A percentile compares a stretch with the other conserved stretches of the same genome.
These are phyloP conservation scores for Allium sativum DNA, from an alignment of 106 monocot genomes.

Conservation along the genomic window DNA sequence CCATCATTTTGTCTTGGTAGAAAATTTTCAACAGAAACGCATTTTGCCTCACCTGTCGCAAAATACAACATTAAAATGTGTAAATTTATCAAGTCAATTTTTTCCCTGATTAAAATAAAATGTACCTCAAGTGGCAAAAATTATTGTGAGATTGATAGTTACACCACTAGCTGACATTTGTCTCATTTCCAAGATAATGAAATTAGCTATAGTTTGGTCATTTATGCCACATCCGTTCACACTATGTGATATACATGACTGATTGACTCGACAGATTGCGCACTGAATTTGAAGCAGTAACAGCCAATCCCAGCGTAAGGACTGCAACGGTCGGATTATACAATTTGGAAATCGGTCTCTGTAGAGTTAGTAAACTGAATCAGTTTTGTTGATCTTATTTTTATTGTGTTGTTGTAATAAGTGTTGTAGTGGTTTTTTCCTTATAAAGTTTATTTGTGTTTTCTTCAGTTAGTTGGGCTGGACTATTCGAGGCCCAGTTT, in stretches of 20 bases:
- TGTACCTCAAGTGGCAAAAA: conserved; percentile 59
- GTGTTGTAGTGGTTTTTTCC: too few species aligned
- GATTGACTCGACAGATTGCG: conserved; percentile 47
- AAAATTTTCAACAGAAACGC: conserved; percentile 17
- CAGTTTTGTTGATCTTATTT: too few species aligned
- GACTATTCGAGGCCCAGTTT: too few species aligned
- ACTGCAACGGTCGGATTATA: too few species aligned
- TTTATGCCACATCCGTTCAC: conserved; percentile 56
- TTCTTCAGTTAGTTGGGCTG: too few species aligned
- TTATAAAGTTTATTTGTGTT: too few species aligned
- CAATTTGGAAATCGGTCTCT: too few species aligned
- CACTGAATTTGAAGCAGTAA: conserved; percentile 53
- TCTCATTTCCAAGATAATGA: conserved; percentile 72
- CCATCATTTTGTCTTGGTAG: conserved; percentile 10
- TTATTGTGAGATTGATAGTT: conserved; percentile 41
- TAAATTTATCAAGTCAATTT: not conserved
- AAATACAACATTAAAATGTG: not conserved
- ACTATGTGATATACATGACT: conserved; percentile 31
- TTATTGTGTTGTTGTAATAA: too few species aligned
- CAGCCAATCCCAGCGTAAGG: too few species aligned
- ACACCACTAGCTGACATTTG: conserved; percentile 41
- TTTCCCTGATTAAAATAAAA: too few species aligned
- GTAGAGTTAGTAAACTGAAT: too few species aligned
- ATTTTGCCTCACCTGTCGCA: conserved; percentile 24
- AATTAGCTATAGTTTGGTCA: conserved; percentile 59